Conservation (phyloP, 768 basidiomycete genomes). For the Lentinula raphanica region DNA sequence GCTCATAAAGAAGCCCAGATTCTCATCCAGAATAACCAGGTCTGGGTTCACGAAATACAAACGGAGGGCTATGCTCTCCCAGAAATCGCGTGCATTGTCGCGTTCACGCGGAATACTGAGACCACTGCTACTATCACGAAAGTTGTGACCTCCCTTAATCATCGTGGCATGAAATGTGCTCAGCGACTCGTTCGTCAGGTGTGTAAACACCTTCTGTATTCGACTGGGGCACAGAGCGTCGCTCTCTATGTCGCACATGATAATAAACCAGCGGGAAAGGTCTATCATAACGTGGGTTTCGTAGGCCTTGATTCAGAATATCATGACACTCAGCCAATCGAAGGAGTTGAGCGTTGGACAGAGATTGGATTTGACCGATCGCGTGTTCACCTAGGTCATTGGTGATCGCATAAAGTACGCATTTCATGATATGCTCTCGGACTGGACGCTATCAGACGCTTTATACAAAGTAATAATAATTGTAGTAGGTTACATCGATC, state of each 20-base stretch:
- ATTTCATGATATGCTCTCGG: too few species aligned
- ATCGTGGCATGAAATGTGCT: slow-evolving; percentile 41
- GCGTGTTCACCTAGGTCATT: slow-evolving; percentile 39
- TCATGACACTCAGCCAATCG: slow-evolving; percentile 12
- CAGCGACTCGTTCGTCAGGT: slow-evolving; percentile 42
- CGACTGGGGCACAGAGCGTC: slow-evolving; percentile 29
- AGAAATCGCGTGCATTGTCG: slow-evolving; percentile 45
- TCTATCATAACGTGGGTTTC: slow-evolving; percentile 48
- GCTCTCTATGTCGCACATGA: slow-evolving; percentile 48
- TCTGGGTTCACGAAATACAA: slow-evolving; percentile 42
- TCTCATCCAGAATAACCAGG: slow-evolving; percentile 31
- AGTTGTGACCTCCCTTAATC: slow-evolving; percentile 40
- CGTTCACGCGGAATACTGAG: slow-evolving; percentile 39
- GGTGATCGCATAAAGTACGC: slow-evolving; percentile 26
- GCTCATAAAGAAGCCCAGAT: slow-evolving; percentile 37
- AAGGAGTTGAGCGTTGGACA: slow-evolving; percentile 38
- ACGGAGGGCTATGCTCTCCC: slow-evolving; percentile 7
- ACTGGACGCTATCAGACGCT: too few species aligned
- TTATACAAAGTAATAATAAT: too few species aligned
- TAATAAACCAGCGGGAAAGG: slow-evolving; percentile 33
- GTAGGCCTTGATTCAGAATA: slow-evolving; percentile 27
- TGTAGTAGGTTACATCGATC: too few species aligned
- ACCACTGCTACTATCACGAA: slow-evolving; percentile 47
- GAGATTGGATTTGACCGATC: slow-evolving; percentile 45
- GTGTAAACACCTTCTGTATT: slow-evolving; percentile 30